Base-by-base conservation (phyloP, 2,329 filamentous ascomycete species). In the Colletotrichum limetticola region DNA sequence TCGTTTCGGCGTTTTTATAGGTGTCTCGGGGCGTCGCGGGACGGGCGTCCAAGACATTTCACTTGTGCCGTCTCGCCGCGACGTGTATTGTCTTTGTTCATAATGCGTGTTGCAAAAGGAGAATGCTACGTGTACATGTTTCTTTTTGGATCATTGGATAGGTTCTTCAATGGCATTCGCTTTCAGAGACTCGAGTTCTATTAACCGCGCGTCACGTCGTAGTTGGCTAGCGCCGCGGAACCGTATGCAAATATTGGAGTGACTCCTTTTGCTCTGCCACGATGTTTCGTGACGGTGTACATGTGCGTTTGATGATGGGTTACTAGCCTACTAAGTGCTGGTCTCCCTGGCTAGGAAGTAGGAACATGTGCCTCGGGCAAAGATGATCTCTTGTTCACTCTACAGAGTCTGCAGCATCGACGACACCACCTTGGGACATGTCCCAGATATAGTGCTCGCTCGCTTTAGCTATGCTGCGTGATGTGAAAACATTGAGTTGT, bases 41-140 rank as follows among this genome's bases (percentile, higher is more conserved):
- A 56, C 62, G 62, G 52, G 62, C 62, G n/a, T 55, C 49, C 61
- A 55, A 64, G 46, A 55, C 61, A 53, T 9, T 53, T 5, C 24
- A 22, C n/a, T 52, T 24, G 26, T 30, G 14, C 30, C 22, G n/a
- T 22, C 30, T 32, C 14, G 14, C n/a, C 28, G 32, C 30, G 30
- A n/a, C 61, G 30, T 55, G 61, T 32, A 3, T 26, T 35, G 49
- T 64, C 14, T 42, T 42, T 49, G 37, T 49, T 26, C 26, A 16
- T 46, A 60, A 30, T 22, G 35, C 19, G 42, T 49, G 19, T 49
- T n/a, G 42, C 42, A n/a, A n/a, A 49, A 22, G 14, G 14, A 42
- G 14, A 49, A n/a, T 28, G 32, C 11, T 53, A 37, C 22, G n/a
- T 64, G 46, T 63, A 53, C 11, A 14, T 22, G 32, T 35, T 30